These are phyloP conservation scores for Knoxia roxburghii DNA, from an alignment of 257 asterid genomes.

Conservation along the genomic window DNA sequence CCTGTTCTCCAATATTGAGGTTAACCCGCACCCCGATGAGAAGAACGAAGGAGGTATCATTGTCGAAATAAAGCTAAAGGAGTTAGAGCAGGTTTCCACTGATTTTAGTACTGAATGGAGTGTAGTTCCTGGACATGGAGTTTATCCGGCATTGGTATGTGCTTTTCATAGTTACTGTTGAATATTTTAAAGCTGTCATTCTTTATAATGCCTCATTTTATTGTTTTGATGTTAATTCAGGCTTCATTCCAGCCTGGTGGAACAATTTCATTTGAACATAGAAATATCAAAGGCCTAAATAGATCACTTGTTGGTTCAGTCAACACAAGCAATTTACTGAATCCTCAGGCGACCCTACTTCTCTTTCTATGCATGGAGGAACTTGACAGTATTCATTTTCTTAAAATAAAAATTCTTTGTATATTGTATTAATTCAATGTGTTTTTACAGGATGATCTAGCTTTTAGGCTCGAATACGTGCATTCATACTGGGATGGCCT, in stretches of 20 bases:
- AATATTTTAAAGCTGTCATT: not conserved
- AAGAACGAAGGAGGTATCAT: slow-evolving; percentile 92
- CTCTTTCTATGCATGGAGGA: not conserved
- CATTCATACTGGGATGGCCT: slow-evolving; percentile 95
- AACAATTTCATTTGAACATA: slow-evolving; percentile 93
- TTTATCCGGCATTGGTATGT: slow-evolving; percentile 88
- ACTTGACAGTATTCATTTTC: slow-evolving; percentile 4
- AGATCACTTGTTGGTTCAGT: slow-evolving; percentile 95
- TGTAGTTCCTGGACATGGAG: slow-evolving; percentile 95
- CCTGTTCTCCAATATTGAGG: slow-evolving; percentile 94
- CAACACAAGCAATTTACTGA: slow-evolving; percentile 89
- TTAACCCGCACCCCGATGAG: slow-evolving; percentile 95
- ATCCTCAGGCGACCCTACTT: slow-evolving; percentile 69
- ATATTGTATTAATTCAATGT: not conserved
- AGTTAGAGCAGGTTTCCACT: slow-evolving; percentile 92
- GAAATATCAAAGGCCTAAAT: slow-evolving; percentile 83
- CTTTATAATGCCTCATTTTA: slow-evolving; percentile 22
- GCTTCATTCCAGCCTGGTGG: slow-evolving; percentile 99
- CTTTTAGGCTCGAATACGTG: slow-evolving; percentile 89
- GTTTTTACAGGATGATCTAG: slow-evolving; percentile 81
- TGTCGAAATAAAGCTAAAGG: slow-evolving; percentile 90
- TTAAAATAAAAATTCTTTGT: not conserved
- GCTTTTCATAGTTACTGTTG: slow-evolving; percentile 8
- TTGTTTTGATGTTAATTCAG: slow-evolving; percentile 36
- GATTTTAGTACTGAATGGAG: slow-evolving; percentile 99